A percentile compares a stretch with the other conserved stretches of the same genome.
Conservation (phyloP, 805 yeast genomes). For the Wickerhamiella dianesei region DNA sequence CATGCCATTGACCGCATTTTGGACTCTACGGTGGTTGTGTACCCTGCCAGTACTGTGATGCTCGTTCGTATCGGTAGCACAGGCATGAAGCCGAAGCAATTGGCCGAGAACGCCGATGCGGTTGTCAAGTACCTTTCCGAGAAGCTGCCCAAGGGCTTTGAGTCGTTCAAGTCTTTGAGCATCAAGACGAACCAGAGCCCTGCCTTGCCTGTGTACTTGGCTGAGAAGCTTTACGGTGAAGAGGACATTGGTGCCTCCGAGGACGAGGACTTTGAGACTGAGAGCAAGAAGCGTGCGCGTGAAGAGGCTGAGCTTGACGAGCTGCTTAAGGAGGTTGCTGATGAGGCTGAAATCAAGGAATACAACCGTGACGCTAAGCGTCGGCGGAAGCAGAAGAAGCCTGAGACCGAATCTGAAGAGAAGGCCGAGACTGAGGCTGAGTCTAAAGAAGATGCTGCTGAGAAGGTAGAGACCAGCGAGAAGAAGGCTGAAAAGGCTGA, state of each 20-base stretch:
- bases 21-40: slow-evolving; percentile 43
- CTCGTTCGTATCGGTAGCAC: slow-evolving; percentile 52
- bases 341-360: slow-evolving; percentile 51
- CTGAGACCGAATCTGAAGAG: not conserved
- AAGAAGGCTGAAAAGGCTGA: too few relatives aligned
- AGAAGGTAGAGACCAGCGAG: too few relatives aligned
- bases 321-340: slow-evolving; percentile 67
- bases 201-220: slow-evolving; percentile 66
- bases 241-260: slow-evolving; percentile 34
- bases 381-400: slow-evolving; percentile 9
- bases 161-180: slow-evolving; percentile 33
- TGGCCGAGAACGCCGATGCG: slow-evolving; percentile 47
- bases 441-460: slow-evolving; percentile 4
- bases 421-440: not conserved
- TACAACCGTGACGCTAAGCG: slow-evolving; percentile 42
- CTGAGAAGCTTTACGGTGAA: slow-evolving; percentile 38
- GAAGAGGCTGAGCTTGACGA: slow-evolving; percentile 40
- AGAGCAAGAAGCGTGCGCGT: slow-evolving; percentile 20
- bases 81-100: slow-evolving; percentile 32
- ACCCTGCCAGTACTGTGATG: slow-evolving; percentile 63
- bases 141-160: slow-evolving; percentile 21
- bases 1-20: slow-evolving; percentile 48
- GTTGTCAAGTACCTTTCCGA: slow-evolving; percentile 36
- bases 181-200: slow-evolving; percentile 65
- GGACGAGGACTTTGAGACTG: slow-evolving; percentile 25